phyloP scores from a whole-genome alignment of 768 basidiomycete species.

The Mycena maculata region DNA sequence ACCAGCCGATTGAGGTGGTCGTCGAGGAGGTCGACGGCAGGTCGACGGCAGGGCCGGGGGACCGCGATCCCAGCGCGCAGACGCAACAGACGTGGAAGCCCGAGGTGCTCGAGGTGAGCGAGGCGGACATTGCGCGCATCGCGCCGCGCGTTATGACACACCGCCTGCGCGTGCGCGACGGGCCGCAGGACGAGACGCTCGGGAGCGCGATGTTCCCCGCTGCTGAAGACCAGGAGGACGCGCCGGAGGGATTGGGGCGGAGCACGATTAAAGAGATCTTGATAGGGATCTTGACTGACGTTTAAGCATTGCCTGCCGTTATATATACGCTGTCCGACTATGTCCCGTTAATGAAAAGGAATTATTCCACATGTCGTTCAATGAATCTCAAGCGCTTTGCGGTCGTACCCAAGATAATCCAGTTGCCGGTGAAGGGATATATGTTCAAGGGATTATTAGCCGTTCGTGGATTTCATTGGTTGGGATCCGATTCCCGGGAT shows the following conservation, averaged over 20 bases:
- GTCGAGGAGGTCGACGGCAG: slow-evolving; percentile 31
- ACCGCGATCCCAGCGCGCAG: slow-evolving; percentile 21
- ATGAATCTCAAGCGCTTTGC: no score
- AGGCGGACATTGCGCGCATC: slow-evolving; percentile 80
- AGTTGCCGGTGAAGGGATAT: no score
- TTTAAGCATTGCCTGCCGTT: slow-evolving; percentile 42
- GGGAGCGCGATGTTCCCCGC: slow-evolving; percentile 73
- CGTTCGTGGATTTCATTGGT: no score
- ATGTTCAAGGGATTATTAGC: no score
- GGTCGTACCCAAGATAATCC: no score
- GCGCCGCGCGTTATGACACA: slow-evolving; percentile 81
- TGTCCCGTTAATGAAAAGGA: no score
- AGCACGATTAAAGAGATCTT: slow-evolving; percentile 75
- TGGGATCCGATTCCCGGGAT: no score
- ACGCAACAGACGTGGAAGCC: slow-evolving; percentile 37
- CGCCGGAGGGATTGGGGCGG: slow-evolving; percentile 51
- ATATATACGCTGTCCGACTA: neutral
- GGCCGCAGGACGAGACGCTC: slow-evolving; percentile 77
- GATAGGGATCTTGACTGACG: slow-evolving; percentile 66
- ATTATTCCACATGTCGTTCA: no score
- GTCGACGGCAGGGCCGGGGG: slow-evolving; percentile 19
- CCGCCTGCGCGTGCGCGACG: slow-evolving; percentile 75
- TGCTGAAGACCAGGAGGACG: slow-evolving; percentile 8
- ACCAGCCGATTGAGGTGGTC: slow-evolving; percentile 33
- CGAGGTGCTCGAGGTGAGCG: slow-evolving; percentile 68